Base-by-base conservation (phyloP, 2,329 filamentous ascomycete species). In the Penicillium sp. region DNA sequence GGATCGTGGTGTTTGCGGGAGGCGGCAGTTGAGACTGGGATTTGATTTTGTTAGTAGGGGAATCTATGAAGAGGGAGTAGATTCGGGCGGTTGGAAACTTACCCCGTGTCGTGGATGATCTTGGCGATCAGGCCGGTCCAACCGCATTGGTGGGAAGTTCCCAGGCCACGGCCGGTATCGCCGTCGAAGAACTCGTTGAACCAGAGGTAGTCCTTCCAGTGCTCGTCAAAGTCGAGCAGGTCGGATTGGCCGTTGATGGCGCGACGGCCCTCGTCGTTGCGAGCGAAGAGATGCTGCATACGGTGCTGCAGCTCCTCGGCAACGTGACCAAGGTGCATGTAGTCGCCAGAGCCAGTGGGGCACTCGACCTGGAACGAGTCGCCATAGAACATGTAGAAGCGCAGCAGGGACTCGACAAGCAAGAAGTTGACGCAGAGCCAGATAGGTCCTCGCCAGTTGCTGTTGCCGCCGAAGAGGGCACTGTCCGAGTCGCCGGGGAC, bases 131-230 rank as follows among this genome's bases (percentile, higher is more conserved):
- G 78, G 25, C 94, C 94, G 39, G 94, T 97, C 94, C 95, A 98
- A 52, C 94, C 94, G 72, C 92, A 96, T 76, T 98, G 95, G 76
- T 98, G 95, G 50, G 89, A 94, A 39, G 94, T 92, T 58, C 94
- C 94, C 1, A 98, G 84, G 15, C 95, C 94, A 66, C 92, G 89
- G 14, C 94, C 94, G 53, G 83, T 88, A 74, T 98, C 93, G 41
- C 92, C 94, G 72, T 98, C 94, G 73, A 98, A 98, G 82, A 96
- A 98, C 75, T 98, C 94, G 73, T 96, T 90, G 83, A 96, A 98
- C 91, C 92, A 97, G 69, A 98, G 82, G 71, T 93, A 87, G 70
- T 96, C 93, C 75, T 90, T 94, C 94, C 94, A 98, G 76, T 96
- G 83, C 25, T 91, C 88, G 72, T 98, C 92, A 71, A 90, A 96